Evolutionary conservation across 257 asterid species (phyloP), one percentile per base, ranked within the genome.

Genomic region (Solanum tarapatanum): DNA sequence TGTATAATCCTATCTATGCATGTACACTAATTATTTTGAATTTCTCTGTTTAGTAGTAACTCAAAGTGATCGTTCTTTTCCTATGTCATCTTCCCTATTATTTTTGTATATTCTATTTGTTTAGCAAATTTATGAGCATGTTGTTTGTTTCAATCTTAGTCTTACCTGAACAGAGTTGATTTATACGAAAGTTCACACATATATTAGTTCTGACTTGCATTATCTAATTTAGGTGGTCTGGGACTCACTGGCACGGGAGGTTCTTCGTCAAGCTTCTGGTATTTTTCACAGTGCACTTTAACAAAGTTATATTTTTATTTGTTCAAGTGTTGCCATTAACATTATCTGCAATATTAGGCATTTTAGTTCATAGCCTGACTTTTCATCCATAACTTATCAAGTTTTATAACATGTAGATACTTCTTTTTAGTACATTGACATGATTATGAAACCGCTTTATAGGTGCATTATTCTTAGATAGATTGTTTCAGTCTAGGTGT

Each of bases 251-350:
- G 96, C 98, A 82, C 88, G 93, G 90, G 99, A 97, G 85, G 89
- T 88, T 87, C 95, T 97, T 86, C 94, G 88, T 87, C 98, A 95
- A 91, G 95, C 98, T 86, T 92, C 99, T 85, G 99, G 99, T 97
- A 93, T 83, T 28, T 82, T 48, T 82, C 26, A 17, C 85, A 48
- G 41, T 82, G 39, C 85, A 28, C 28, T 45, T 28, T 28, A 80
- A 17, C 41, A 45, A 9, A 43, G 11, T 28, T 8, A 16, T 14
- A 26, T 17, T 82, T 48, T 48, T 82, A 19, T 51, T 48, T 82
- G 85, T 82, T 82, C 43, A 82, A 82, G 41, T 80, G 69, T 36
- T 28, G 66, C 85, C 43, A 28, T 82, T 16, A 82, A n/a, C 69
- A 28, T 45, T 82, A 79, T 43, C 84, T 79, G 66, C 84, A 43